Evolutionary conservation across 192 early-diverging fungal genomes (phyloP), one percentile per base, ranked within the genome.

Genomic region (Lunasporangiospora selenospora): DNA sequence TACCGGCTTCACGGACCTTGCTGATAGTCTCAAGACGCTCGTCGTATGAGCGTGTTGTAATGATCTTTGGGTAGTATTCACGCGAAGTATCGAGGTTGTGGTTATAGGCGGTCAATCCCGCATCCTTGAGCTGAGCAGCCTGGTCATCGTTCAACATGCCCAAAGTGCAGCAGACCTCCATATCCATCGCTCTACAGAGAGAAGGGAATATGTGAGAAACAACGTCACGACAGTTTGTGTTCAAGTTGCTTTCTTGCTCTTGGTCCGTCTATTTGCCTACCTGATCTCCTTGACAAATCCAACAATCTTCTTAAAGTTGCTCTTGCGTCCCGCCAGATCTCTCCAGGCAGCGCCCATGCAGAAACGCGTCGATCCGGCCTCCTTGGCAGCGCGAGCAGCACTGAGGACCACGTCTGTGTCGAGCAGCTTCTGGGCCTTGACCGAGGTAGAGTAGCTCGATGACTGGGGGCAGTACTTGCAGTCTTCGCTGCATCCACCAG

Each of bases 331-430:
- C 24, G 86, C 76, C 36, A 91, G 59, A 65, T 92, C 90, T 64
- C 92, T 80, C 92, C 92, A 93, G 18, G 92, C 92, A 53, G 92
- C 90, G 53, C 92, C 92, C 92, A 93, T 93, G 69, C 92, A 93
- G 79, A 93, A 93, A 41, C 92, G 83, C 31, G 89, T 90, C 39
- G 80, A 83, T 24, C 92, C 92, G 33, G 89, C 90, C 41, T 86
- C 89, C 65, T 90, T 90, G 49, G 92, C 92, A 40, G 80, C 81
- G 29, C 79, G 77, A 10, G 92, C 92, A 54, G 89, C 89, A 12
- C 80, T 75, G 19, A 93, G 65, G 16, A 93, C 90, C 42, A 83
- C 87, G 50, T 84, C 88, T 13, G 82, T 80, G 43, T 87, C 84
- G 45, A 91, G 75, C 60, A 93, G 81, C 64, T 91, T 91, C 39